phyloP scores from a whole-genome alignment of 2,329 filamentous ascomycete species.

The Colletotrichum zoysiae region DNA sequence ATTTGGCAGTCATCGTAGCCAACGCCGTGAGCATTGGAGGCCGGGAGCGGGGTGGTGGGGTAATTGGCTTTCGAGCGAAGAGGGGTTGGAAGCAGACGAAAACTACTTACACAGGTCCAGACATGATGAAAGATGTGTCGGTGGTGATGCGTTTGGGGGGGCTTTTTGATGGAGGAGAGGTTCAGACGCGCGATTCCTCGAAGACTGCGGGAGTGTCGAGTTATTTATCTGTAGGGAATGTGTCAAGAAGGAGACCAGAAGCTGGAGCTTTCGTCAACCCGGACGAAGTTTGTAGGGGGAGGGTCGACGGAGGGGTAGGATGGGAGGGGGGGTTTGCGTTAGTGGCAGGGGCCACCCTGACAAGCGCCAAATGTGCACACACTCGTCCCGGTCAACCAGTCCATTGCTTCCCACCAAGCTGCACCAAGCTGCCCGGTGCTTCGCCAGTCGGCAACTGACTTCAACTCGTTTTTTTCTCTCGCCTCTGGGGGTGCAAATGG shows the following conservation, averaged over 20 bases:
- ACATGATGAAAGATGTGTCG: conserved; percentile 62
- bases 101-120: conserved; percentile 75
- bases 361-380: conserved; percentile 15
- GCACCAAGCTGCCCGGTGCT: conserved; percentile 9
- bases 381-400: conserved; percentile 11
- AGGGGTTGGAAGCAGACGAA: conserved; percentile 44
- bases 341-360: conserved; percentile 36
- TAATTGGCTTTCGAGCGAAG: conserved; percentile 44
- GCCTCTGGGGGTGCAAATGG: conserved; percentile 3
- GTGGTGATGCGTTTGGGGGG: conserved; percentile 21
- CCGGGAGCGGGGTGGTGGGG: conserved; percentile 57
- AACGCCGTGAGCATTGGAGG: conserved; percentile 41
- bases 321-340: conserved; percentile 36
- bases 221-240: conserved; percentile 43
- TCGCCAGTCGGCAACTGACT: conserved; percentile 23
- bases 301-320: conserved; percentile 42
- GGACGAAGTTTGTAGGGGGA: conserved; percentile 42
- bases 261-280: conserved; percentile 41
- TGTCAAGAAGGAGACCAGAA: conserved; percentile 39
- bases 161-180: conserved; percentile 31
- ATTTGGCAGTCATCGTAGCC: conserved; percentile 50
- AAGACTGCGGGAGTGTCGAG: conserved; percentile 38
- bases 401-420: conserved; percentile 1
- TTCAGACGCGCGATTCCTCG: conserved; percentile 33
- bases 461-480: conserved; percentile 9